A percentile compares a stretch with the other conserved stretches of the same genome.
These are phyloP conservation scores for Dalechampia spathulata DNA, from an alignment of 441 rosid genomes.

Conservation along the genomic window DNA sequence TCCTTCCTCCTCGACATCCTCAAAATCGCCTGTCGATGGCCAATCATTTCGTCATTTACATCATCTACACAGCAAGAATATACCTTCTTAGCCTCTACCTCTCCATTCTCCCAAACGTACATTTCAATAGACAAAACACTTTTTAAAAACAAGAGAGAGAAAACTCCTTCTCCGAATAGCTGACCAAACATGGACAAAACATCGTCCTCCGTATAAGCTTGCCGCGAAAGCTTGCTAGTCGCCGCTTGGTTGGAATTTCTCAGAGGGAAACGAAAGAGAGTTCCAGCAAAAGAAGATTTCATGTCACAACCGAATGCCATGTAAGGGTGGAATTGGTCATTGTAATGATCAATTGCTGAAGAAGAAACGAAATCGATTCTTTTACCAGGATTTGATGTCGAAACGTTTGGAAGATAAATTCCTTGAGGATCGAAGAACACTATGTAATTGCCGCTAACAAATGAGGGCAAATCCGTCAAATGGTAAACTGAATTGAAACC, in stretches of 20 bases:
- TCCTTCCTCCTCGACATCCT: constrained; percentile 42
- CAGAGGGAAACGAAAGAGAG: constrained; percentile 91
- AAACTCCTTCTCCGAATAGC: constrained; percentile 77
- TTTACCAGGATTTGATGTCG: constrained; percentile 92
- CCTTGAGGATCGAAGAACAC: constrained; percentile 97
- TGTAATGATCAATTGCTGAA: constrained; percentile 56
- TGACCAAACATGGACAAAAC: constrained; percentile 66
- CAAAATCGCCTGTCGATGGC: constrained; percentile 81
- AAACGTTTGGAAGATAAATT: constrained; percentile 74
- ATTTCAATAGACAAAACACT: constrained; percentile 70
- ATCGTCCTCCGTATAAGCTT: constrained; percentile 63
- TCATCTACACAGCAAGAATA: constrained; percentile 54
- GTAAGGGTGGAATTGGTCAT: constrained; percentile 85
- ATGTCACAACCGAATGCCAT: constrained; percentile 91
- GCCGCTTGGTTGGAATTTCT: constrained; percentile 76
- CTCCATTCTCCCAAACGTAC: constrained; percentile 78
- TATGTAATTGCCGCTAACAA: constrained; percentile 84
- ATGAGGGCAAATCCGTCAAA: constrained; percentile 94
- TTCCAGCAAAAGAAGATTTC: constrained; percentile 59
- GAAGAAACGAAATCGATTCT: constrained; percentile 78
- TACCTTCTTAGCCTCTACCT: constrained; percentile 69
- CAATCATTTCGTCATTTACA: constrained; percentile 41
- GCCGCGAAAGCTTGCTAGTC: constrained; percentile 85
- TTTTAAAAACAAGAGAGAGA: constrained; percentile 79
- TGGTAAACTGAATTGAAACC: constrained; percentile 99